Evolutionary conservation across 2,329 filamentous ascomycete species (phyloP), one percentile per base, ranked within the genome.

Genomic region (Fusarium algeriense): DNA sequence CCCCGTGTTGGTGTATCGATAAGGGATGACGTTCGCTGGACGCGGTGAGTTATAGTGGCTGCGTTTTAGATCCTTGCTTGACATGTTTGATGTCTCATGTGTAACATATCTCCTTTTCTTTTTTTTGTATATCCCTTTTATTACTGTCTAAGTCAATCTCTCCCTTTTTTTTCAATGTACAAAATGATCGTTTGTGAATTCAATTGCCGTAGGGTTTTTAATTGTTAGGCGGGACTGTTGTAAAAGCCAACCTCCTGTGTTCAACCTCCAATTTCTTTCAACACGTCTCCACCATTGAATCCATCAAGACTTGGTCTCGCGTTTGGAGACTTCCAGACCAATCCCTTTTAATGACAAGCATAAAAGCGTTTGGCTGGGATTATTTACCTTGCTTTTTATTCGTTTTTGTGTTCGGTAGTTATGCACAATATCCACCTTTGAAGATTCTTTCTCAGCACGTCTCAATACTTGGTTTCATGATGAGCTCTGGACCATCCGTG

Each of bases 281-380:
- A 72, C 69, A 71, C 69, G 69, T 71, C 69, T 72, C 69, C 69
- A 71, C 69, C 69, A 55, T 19, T 32, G 44, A 56, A 63, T 43
- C 58, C 49, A n/a, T 35, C 10, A 17, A 52, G 40, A 66, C 32
- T 44, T 44, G 40, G 41, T 37, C 37, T 58, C 69, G 69, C 69
- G 69, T 70, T 53, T 63, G 56, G 61, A 43, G 35, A 32, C 35
- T 45, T 71, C 37, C 44, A 71, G 49, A 48, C 69, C 69, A 72
- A 72, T 71, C 64, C 60, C 44, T 55, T 59, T 52, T 35, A 35
- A 4, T 46, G 26, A 61, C 30, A 48, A 17, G 32, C 35, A 63
- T 20, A 48, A 45, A 68, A 55, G 15, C 56, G 56, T 59, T 40
- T 65, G 60, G 55, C 56, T 55, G n/a, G 52, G 52, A 14, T 43